A percentile compares a stretch with the other conserved stretches of the same genome.
These are phyloP conservation scores for Backusella parvicylindrica DNA, from an alignment of 192 early-diverging fungal species.

Conservation along the genomic window DNA sequence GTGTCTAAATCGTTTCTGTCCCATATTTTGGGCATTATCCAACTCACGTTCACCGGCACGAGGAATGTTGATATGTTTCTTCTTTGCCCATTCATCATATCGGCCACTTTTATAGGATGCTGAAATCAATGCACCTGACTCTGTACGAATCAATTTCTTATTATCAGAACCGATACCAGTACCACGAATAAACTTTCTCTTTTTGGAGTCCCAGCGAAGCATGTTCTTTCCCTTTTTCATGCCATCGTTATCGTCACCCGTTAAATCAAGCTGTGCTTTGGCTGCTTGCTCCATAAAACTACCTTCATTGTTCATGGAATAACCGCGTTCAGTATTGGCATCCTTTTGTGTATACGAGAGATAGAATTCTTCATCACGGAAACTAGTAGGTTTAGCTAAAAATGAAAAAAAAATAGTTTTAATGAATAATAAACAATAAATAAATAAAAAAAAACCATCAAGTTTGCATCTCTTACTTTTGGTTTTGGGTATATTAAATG, in stretches of 20 bases:
- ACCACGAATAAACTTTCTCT: slow-evolving; percentile 87
- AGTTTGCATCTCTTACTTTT: slow-evolving; percentile 9
- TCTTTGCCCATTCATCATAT: slow-evolving; percentile 90
- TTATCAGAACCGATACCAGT: slow-evolving; percentile 89
- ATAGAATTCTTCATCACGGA: slow-evolving; percentile 83
- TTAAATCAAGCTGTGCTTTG: slow-evolving; percentile 70
- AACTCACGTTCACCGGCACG: slow-evolving; percentile 87
- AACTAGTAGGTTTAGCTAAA: slow-evolving; percentile 38
- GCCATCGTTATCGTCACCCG: slow-evolving; percentile 77
- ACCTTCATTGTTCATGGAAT: slow-evolving; percentile 61
- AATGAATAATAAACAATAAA: not conserved
- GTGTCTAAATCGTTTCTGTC: slow-evolving; percentile 70
- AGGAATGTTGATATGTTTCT: slow-evolving; percentile 77
- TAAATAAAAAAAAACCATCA: not conserved
- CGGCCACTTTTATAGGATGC: slow-evolving; percentile 86
- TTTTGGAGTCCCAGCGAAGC: slow-evolving; percentile 89
- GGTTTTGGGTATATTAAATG: slow-evolving; percentile 36
- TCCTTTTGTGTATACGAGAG: slow-evolving; percentile 83
- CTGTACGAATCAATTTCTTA: slow-evolving; percentile 91
- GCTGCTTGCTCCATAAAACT: slow-evolving; percentile 83
- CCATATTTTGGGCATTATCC: slow-evolving; percentile 40
- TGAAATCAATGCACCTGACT: slow-evolving; percentile 85
- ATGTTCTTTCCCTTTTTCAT: slow-evolving; percentile 57
- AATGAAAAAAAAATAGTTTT: not conserved
- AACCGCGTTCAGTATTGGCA: slow-evolving; percentile 87